These are phyloP conservation scores for Tolypocladium endophyticum DNA, from an alignment of 2,329 filamentous ascomycete species.

Conservation along the genomic window DNA sequence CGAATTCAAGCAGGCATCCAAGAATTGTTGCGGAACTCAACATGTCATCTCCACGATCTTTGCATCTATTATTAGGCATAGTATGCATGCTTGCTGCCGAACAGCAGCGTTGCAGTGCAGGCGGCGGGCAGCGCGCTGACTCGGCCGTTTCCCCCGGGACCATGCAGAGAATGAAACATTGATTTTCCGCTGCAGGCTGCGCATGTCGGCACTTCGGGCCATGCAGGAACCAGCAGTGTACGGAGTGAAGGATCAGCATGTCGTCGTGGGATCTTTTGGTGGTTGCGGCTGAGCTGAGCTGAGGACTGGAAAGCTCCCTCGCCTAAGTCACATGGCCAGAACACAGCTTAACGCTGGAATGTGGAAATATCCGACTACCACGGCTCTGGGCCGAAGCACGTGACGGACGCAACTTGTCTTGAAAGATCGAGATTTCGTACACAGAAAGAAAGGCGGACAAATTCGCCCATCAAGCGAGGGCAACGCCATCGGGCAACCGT, in stretches of 20 bases:
- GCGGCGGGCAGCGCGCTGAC: neutral
- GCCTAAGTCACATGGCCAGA: neutral
- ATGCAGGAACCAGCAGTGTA: neutral
- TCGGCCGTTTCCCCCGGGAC: neutral
- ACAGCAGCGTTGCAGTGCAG: neutral
- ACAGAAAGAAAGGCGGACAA: neutral
- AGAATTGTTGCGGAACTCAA: too few relatives aligned
- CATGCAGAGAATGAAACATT: neutral
- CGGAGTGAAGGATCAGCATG: neutral
- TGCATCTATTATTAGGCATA: neutral
- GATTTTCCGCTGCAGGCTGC: neutral
- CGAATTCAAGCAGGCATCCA: too few relatives aligned
- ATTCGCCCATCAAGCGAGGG: neutral
- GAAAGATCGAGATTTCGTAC: too few relatives aligned
- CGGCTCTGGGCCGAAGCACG: neutral
- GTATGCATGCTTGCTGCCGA: neutral
- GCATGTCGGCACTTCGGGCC: neutral
- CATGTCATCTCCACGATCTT: too few relatives aligned
- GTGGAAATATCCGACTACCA: neutral
- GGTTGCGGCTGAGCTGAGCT: neutral
- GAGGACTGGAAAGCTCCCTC: neutral
- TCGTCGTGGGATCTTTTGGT: neutral
- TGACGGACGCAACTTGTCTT: neutral
- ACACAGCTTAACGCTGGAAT: too few relatives aligned
- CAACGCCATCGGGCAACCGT: neutral